phyloP scores from a whole-genome alignment of 768 basidiomycete genomes.

The Phlebiopsis flavidoalba region DNA sequence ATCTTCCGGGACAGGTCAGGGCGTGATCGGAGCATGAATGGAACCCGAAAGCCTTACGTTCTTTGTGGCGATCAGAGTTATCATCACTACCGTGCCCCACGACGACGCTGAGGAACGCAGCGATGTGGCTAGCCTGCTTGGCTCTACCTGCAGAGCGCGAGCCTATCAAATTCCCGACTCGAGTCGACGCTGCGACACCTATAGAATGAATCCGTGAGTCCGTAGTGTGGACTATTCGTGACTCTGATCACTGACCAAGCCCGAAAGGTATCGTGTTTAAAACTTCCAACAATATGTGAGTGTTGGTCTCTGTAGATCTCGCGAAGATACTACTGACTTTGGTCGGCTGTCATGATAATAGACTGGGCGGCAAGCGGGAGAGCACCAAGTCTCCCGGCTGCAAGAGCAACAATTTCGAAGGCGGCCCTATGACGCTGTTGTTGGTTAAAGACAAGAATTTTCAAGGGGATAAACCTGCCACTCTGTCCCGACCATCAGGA shows the following conservation, averaged over 20 bases:
- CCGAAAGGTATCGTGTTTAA: conserved; percentile 75
- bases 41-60: conserved; percentile 36
- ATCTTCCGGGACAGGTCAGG: conserved; percentile 30
- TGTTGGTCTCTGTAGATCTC: not conserved
- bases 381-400: conserved; percentile 66
- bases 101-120: conserved; percentile 58
- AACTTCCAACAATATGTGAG: conserved; percentile 31
- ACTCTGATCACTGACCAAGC: conserved; percentile 32
- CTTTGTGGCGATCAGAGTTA: conserved; percentile 48
- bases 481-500: conserved; percentile 77
- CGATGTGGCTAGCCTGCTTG: conserved; percentile 54
- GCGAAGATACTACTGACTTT: conserved; percentile 37
- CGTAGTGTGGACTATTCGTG: conserved; percentile 13
- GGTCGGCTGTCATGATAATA: conserved; percentile 77
- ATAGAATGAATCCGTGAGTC: conserved; percentile 17
- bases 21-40: conserved; percentile 1
- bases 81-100: conserved; percentile 57
- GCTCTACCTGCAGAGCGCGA: conserved; percentile 46
- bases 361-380: conserved; percentile 69
- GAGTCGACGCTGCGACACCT: conserved; percentile 64
- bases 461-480: conserved; percentile 40
- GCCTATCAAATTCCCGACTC: conserved; percentile 72
- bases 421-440: conserved; percentile 49
- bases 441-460: not conserved
- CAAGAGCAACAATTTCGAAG: conserved; percentile 77